Base-by-base conservation (phyloP, 2,329 filamentous ascomycete genomes). In the Ophiostoma himal-ulmi region DNA sequence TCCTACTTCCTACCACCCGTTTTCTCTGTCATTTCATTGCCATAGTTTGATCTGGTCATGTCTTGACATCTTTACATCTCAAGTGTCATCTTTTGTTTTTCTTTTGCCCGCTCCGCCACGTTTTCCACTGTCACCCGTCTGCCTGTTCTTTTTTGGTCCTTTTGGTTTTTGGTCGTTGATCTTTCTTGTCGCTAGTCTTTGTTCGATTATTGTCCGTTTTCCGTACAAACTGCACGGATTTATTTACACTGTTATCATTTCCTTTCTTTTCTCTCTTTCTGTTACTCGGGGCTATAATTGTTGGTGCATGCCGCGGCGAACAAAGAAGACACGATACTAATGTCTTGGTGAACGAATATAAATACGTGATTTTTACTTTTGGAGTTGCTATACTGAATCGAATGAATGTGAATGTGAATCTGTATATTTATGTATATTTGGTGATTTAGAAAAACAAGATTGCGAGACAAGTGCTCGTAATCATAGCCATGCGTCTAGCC, bases 261-360 rank as follows among this genome's bases (percentile, higher is more conserved):
- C 14, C 57, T 37, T 14, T 71, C 34, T 39, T 30, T 34, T 22
- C 34, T 41, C 1, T 65, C n/a, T 22, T 17, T 65, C 17, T 39
- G 0, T 11, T 37, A 5, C 34, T 64, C 26, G 1, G 13, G 57
- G 57, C 57, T 62, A 36, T 62, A 62, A 62, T 62, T 13, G 14
- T 22, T 54, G 57, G 57, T 14, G 57, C 34, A 6, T 13, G 57
- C 57, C 57, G 22, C 6, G 52, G 52, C 2, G 11, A 17, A 26
- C 11, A 10, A 26, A 62, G 26, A 26, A 62, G 26, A 36, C 17
- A 52, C 26, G 57, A 62, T 34, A 34, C 57, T 62, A 30, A 62
- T 62, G 57, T 62, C 57, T 62, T 62, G 57, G 52, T 62, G 57
- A 62, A 62, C 13, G 26, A 62, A 62, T 62, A 62, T 34, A 62